Conservation (phyloP, 345 rosid species). For the Aquilaria malaccensis region DNA sequence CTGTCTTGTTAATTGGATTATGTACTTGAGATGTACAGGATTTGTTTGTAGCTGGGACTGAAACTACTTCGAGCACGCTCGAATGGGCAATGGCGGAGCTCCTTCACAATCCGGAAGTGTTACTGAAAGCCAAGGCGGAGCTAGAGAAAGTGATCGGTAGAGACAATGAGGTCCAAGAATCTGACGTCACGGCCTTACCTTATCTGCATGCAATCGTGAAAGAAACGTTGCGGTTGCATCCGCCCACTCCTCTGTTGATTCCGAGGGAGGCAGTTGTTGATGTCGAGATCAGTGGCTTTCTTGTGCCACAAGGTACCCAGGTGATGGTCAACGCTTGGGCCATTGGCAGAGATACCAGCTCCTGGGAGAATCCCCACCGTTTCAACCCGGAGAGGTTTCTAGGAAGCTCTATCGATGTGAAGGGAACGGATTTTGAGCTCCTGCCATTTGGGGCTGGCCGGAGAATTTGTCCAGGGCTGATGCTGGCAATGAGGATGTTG, state of each 20-base stretch:
- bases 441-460: conserved; percentile 22
- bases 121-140: conserved; percentile 32
- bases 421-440: conserved; percentile 21
- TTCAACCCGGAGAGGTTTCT: conserved; percentile 29
- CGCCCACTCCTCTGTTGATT: conserved; percentile 1
- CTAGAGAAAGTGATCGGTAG: conserved; percentile 20
- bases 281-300: conserved; percentile 4
- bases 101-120: conserved; percentile 24
- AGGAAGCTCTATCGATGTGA: conserved; percentile 12
- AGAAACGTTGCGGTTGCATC: conserved; percentile 50
- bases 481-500: conserved; percentile 12
- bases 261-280: conserved; percentile 17
- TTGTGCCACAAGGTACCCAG: no score
- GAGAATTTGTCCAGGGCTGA: conserved; percentile 21
- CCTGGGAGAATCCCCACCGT: conserved; percentile 31
- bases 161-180: conserved; percentile 29
- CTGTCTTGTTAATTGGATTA: no score
- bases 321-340: not conserved
- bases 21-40: conserved; percentile 21
- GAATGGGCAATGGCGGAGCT: conserved; percentile 76
- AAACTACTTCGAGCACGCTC: conserved; percentile 59
- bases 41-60: conserved; percentile 58
- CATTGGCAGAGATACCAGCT: conserved; percentile 39
- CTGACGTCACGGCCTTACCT: conserved; percentile 33
- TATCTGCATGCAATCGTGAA: conserved; percentile 49